phyloP scores from a whole-genome alignment of 192 early-diverging fungal species.

The Oehlia diaphana region DNA sequence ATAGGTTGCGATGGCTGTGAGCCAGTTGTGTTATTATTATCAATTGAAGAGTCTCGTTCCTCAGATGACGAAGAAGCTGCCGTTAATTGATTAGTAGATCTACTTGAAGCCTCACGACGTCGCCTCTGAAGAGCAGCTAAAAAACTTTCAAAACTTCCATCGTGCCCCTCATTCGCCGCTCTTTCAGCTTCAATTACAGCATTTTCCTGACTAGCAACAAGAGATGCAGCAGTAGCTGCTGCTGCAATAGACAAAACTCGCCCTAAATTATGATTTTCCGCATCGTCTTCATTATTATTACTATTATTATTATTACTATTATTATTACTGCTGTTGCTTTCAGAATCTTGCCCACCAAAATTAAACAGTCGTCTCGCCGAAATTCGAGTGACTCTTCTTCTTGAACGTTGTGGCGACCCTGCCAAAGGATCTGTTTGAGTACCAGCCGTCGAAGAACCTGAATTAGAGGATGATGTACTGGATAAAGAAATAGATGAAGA shows the following conservation, averaged over 20 bases:
- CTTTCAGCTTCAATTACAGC: conserved; percentile 25
- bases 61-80: conserved; percentile 3
- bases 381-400: conserved; percentile 1
- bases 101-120: conserved; percentile 13
- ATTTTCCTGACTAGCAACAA: conserved; percentile 25
- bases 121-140: conserved; percentile 20
- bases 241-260: conserved; percentile 14
- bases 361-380: conserved; percentile 9
- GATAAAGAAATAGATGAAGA: neutral
- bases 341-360: neutral
- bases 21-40: neutral
- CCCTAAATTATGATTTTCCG: neutral
- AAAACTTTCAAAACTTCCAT: conserved; percentile 25
- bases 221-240: conserved; percentile 14
- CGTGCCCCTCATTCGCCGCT: conserved; percentile 8
- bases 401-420: conserved; percentile 5
- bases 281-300: conserved; percentile 5
- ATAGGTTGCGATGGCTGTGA: conserved; percentile 9
- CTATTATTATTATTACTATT: conserved; percentile 1
- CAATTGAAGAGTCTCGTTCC: neutral
- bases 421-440: conserved; percentile 16
- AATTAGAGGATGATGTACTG: neutral
- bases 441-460: conserved; percentile 3
- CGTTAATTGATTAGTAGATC: neutral
- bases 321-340: neutral